These are phyloP conservation scores for Bremia lactucae DNA, from an alignment of 352 stramenopile genomes.

Conservation along the genomic window DNA sequence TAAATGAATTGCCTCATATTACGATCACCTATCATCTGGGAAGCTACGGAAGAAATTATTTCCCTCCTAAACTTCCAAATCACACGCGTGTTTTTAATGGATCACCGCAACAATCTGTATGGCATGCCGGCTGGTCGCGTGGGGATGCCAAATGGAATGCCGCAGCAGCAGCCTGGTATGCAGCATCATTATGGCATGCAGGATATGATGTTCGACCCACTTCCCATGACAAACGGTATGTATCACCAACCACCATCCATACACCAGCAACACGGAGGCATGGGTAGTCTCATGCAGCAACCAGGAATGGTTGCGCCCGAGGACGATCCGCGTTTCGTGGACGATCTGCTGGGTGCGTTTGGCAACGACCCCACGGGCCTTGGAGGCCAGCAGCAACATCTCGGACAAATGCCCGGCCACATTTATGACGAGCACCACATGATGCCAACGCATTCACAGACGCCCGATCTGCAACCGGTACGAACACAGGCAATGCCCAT, in stretches of 20 bases:
- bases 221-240: slow-evolving; percentile 52
- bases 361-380: slow-evolving; percentile 44
- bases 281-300: slow-evolving; percentile 33
- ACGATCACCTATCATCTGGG: no score
- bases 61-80: no score
- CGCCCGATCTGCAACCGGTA: slow-evolving; percentile 12
- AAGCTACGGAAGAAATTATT: no score
- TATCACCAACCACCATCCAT: slow-evolving; percentile 30
- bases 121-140: slow-evolving; percentile 33
- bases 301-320: slow-evolving; percentile 42
- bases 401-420: slow-evolving; percentile 38
- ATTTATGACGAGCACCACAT: slow-evolving; percentile 58
- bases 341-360: slow-evolving; percentile 56
- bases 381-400: slow-evolving; percentile 38
- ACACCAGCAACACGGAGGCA: slow-evolving; percentile 30
- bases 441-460: slow-evolving; percentile 32
- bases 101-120: slow-evolving; percentile 50
- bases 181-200: slow-evolving; percentile 50
- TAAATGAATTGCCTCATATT: no score
- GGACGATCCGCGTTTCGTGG: slow-evolving; percentile 35
- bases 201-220: slow-evolving; percentile 70
- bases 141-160: slow-evolving; percentile 33
- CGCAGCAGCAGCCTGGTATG: slow-evolving; percentile 40
- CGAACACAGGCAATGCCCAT: slow-evolving; percentile 18
- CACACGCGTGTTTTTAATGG: no score